Evolutionary conservation across 2,329 filamentous ascomycete genomes (phyloP), one percentile per base, ranked within the genome.

Genomic region (Cladobotryum protrusum): DNA sequence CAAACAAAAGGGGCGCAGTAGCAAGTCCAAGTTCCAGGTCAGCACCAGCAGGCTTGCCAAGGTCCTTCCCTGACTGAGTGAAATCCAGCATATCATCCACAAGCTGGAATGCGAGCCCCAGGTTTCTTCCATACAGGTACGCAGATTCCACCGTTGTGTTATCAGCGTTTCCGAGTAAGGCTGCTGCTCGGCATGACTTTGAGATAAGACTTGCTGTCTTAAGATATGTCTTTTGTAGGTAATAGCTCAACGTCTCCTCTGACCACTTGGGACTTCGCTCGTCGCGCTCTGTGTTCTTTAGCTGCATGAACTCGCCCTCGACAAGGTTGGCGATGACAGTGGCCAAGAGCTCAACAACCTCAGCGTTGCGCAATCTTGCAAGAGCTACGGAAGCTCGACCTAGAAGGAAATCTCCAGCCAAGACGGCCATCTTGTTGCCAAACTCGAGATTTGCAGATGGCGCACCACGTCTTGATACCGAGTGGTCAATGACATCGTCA

Each of bases 71-170:
- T 48, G 81, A 89, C 54, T 89, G 81, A 0, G 93, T 97, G 67
- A 97, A 99, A 68, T 99, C 93, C 60, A 99, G 77, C 86, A 99
- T 88, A 66, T 99, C 93, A 65, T 99, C 93, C 14, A 99, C 92
- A 9, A 99, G 78, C 75, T 99, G 93, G 72, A 99, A 99, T 1
- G 93, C 93, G 48, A 99, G 72, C 1, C 93, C 93, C 43, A 99
- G 68, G 61, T 99, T 97, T 70, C 89, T 89, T 47, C 93, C 93
- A 63, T 97, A 99, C 14, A 79, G 70, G 65, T 99, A 99, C 2
- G 92, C 89, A 9, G 90, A 87, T 57, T 99, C 91, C 2, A 96
- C 89, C 1, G 93, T 89, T 54, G 85, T 79, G 0, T 78, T 77
- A 33, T 90, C 80, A 33, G 85, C 81, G 13, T 88, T 83, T 29